These are phyloP conservation scores for Balansia obtecta DNA, from an alignment of 2,329 filamentous ascomycete species.

Conservation along the genomic window DNA sequence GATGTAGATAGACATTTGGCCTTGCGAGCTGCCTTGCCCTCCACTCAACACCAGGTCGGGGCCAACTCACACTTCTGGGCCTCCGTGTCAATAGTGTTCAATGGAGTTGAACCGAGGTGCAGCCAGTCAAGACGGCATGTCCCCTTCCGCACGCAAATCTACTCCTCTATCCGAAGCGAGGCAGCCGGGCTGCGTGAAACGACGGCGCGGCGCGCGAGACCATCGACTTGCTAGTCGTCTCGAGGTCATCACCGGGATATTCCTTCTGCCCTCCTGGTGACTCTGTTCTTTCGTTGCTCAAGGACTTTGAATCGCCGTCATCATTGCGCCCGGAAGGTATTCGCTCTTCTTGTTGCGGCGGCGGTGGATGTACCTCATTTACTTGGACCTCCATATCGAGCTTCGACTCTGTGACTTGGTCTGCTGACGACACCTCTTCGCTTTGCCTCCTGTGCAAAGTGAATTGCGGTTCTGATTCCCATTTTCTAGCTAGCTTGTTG, in stretches of 20 bases:
- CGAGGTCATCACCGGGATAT: not conserved
- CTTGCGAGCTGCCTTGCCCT: not conserved
- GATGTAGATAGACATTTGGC: not conserved
- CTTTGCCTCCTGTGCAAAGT: constrained; percentile 37
- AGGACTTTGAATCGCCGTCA: not conserved
- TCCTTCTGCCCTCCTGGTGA: not conserved
- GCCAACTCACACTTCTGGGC: not conserved
- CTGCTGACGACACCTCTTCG: constrained; percentile 3
- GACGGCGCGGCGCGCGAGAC: constrained; percentile 9
- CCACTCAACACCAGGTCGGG: not conserved
- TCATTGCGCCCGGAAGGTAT: not conserved
- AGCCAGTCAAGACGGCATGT: not conserved
- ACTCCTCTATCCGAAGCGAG: constrained; percentile 34
- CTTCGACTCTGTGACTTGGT: constrained; percentile 11
- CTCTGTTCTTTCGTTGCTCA: not conserved
- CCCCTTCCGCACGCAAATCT: not conserved
- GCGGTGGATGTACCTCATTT: constrained; percentile 16
- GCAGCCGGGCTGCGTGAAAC: constrained; percentile 48
- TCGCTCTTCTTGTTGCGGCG: constrained; percentile 3
- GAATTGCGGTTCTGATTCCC: constrained; percentile 38
- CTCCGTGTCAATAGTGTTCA: not conserved
- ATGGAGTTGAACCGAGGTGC: not conserved
- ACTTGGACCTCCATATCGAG: constrained; percentile 15
- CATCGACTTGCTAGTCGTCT: not conserved
- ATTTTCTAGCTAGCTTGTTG: constrained; percentile 38